Base-by-base conservation (phyloP, 176 grass and related monocot species). In the Carex pumila region DNA sequence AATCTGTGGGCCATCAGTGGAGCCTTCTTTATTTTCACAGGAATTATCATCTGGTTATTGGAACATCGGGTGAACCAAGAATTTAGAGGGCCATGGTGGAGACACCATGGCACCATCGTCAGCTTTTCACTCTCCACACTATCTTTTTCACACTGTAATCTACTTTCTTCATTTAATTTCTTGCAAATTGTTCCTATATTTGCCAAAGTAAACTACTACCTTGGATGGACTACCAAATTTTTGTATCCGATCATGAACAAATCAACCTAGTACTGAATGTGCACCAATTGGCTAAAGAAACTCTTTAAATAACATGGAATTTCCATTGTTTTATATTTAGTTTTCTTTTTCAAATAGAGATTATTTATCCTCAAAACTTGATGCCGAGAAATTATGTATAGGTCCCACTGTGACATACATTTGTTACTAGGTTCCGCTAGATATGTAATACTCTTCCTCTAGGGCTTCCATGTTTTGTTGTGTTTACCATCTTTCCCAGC, bases 1-100 rank as follows among this genome's bases (percentile, higher is more conserved):
- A 76, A 84, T 11, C 30, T 95, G 66, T 95, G 93, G 93, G 36
- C 85, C 69, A 90, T 75, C 36, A 88, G 76, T 21, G 76, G 63
- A 2, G 78, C 71, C n/a, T 94, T 94, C 84, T 89, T 94, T 45
- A 61, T 94, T 29, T 90, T 85, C 56, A 92, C 84, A 14, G 90
- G 86, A 39, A 10, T 77, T 50, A 60, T 34, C 18, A 74, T 90
- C 21, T 90, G 85, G 85, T 21, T 80, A 11, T 55, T 90, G 70
- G 88, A 90, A 39, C 72, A 68, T 19, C 63, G 9, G 59, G 63
- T 84, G 29, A 85, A 74, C 70, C 2, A 87, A 45, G 66, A 56
- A 0, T 65, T 52, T n/a, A 57, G 72, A 75, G 87, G 80, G 10
- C 64, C 66, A 11, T 3, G 0, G 7, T 21, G 0, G 18, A 47